Evolutionary conservation across 345 rosid species (phyloP).

Genomic region (Gossypium australe): DNA sequence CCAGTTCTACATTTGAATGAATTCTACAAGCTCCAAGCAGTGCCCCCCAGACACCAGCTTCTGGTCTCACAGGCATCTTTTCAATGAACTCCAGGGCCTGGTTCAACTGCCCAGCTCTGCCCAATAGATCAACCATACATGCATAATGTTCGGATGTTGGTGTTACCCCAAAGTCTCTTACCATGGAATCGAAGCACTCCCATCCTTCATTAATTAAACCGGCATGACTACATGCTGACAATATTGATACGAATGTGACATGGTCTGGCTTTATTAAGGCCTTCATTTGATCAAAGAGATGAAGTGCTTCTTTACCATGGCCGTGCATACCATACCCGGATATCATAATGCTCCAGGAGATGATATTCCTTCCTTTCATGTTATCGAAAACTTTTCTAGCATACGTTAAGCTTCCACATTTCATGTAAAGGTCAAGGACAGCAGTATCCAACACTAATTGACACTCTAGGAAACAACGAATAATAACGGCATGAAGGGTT

Average conservation of each 20-base stretch:
- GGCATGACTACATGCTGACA: slow-evolving; percentile 50
- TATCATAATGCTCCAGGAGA: slow-evolving; percentile 52
- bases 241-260: slow-evolving; percentile 37
- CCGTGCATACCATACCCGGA: slow-evolving; percentile 51
- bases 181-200: slow-evolving; percentile 44
- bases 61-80: slow-evolving; percentile 36
- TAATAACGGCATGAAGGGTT: slow-evolving; percentile 35
- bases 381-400: slow-evolving; percentile 38
- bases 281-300: slow-evolving; percentile 42
- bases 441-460: slow-evolving; percentile 31
- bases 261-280: slow-evolving; percentile 37
- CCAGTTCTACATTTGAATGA: slow-evolving; percentile 46
- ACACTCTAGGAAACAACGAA: slow-evolving; percentile 28
- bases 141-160: slow-evolving; percentile 42
- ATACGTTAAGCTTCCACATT: slow-evolving; percentile 39
- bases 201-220: slow-evolving; percentile 47
- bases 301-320: slow-evolving; percentile 34
- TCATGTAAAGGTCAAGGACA: slow-evolving; percentile 54
- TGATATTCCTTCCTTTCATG: slow-evolving; percentile 33
- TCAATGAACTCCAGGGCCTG: slow-evolving; percentile 40
- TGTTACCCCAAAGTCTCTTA: slow-evolving; percentile 29
- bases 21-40: slow-evolving; percentile 47
- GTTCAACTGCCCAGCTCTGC: slow-evolving; percentile 37
- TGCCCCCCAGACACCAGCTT: slow-evolving; percentile 44
- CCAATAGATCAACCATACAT: slow-evolving; percentile 52